Percentiles rank a stretch among this genome's conserved stretches.
Evolutionary conservation across 2,329 filamentous ascomycete genomes (phyloP).

Genomic region (Paramyrothecium sp.): DNA sequence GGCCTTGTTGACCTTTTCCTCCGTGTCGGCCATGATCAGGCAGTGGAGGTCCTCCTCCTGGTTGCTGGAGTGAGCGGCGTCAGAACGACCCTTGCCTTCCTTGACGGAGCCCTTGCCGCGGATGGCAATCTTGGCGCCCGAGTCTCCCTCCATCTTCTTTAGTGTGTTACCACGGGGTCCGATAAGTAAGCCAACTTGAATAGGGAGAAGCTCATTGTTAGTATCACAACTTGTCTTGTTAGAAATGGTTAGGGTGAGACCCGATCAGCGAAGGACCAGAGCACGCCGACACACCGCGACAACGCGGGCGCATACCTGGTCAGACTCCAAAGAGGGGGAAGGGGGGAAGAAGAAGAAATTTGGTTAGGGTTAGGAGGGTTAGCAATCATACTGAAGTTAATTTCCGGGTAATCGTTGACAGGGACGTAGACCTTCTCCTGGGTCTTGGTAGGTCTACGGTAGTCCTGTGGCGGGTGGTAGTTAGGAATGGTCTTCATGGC

Average conservation of each 20-base stretch:
- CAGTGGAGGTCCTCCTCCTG: conserved; percentile 99
- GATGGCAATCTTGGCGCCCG: conserved; percentile 96
- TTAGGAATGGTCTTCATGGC: conserved; percentile 99
- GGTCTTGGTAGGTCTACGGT: conserved; percentile 98
- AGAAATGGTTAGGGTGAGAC: conserved; percentile 27
- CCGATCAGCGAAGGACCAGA: conserved; percentile 32
- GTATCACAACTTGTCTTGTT: conserved; percentile 50
- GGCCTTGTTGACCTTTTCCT: conserved; percentile 99
- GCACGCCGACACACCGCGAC: conserved; percentile 26
- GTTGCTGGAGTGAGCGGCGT: conserved; percentile 98
- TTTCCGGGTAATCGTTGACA: conserved; percentile 99
- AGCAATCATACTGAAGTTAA: conserved; percentile 99
- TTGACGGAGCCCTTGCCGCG: conserved; percentile 99
- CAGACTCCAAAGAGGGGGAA: conserved; percentile 41
- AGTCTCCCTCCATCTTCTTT: conserved; percentile 99
- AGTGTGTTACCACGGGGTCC: conserved; percentile 99
- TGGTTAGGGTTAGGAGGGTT: conserved; percentile 88
- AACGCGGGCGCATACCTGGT: conserved; percentile 36
- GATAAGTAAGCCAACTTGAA: conserved; percentile 99
- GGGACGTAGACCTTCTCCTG: conserved; percentile 99
- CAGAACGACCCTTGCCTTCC: conserved; percentile 98
- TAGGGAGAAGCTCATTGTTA: conserved; percentile 88
- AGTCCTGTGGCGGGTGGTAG: conserved; percentile 98
- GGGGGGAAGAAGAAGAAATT: conserved; percentile 31
- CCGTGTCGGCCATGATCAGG: conserved; percentile 98